Percentiles rank a stretch among this genome's conserved stretches.
phyloP scores from a whole-genome alignment of 805 yeast species.

The Nakazawaea wickerhamii region DNA sequence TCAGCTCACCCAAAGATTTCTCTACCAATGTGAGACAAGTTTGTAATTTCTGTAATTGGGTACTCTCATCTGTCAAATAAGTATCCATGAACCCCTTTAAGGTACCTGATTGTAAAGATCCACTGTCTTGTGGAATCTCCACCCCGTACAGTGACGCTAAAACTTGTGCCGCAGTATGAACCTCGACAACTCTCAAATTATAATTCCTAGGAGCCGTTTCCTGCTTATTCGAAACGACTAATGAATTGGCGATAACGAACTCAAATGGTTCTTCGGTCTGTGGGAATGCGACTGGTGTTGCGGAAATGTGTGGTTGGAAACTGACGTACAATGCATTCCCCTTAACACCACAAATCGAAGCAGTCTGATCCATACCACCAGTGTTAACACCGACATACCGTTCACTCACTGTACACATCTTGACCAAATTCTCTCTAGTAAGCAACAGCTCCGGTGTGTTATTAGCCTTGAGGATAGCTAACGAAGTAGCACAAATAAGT shows the following conservation, averaged over 20 bases:
- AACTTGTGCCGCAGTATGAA: conserved; percentile 58
- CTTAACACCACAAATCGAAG: conserved; percentile 58
- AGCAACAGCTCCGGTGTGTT: conserved; percentile 31
- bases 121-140: conserved; percentile 40
- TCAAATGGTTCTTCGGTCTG: conserved; percentile 35
- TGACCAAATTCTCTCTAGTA: conserved; percentile 47
- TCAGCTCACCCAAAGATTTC: conserved; percentile 30
- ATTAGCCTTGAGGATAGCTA: conserved; percentile 50
- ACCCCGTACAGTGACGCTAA: conserved; percentile 46
- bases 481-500: conserved; percentile 58
- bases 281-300: conserved; percentile 51
- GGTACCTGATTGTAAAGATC: conserved; percentile 46
- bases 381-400: conserved; percentile 70
- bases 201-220: conserved; percentile 68
- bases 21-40: conserved; percentile 41
- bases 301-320: conserved; percentile 54
- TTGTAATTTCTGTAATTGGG: conserved; percentile 35
- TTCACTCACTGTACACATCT: conserved; percentile 59
- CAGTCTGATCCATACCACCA: conserved; percentile 81
- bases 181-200: conserved; percentile 68
- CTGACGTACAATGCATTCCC: conserved; percentile 54
- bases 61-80: conserved; percentile 30
- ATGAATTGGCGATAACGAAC: conserved; percentile 59
- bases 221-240: conserved; percentile 57
- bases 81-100: conserved; percentile 60